These are phyloP conservation scores for Cymbopogon flexuosus DNA, from an alignment of 202 grass and related monocot genomes.

Conservation along the genomic window DNA sequence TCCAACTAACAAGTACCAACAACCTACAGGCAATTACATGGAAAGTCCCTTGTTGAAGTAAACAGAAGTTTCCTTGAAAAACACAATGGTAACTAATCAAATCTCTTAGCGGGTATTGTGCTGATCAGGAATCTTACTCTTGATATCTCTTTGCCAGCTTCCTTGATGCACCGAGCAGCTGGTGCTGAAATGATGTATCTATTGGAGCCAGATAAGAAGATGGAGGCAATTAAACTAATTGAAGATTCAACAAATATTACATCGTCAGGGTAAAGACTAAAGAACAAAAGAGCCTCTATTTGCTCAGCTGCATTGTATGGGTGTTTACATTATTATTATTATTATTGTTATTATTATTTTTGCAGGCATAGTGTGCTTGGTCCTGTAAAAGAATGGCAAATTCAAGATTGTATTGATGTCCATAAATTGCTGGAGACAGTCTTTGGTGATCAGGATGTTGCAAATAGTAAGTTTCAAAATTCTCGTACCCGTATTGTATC, in stretches of 20 bases:
- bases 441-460: conserved; percentile 54
- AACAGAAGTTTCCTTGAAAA: conserved; percentile 76
- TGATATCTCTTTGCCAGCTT: conserved; percentile 46
- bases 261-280: conserved; percentile 66
- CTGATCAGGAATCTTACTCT: background rate
- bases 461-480: conserved; percentile 64
- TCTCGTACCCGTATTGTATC: background rate
- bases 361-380: conserved; percentile 55
- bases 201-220: conserved; percentile 78
- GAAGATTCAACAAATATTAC: conserved; percentile 80
- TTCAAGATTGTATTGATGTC: conserved; percentile 80
- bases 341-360: no score
- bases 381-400: conserved; percentile 59
- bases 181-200: conserved; percentile 92
- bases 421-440: conserved; percentile 74
- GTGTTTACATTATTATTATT: conserved; percentile 35
- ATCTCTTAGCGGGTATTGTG: background rate
- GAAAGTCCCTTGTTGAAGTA: conserved; percentile 82
- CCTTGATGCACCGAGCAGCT: conserved; percentile 78
- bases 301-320: background rate
- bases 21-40: conserved; percentile 83
- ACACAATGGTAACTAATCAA: conserved; percentile 56
- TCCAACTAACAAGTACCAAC: conserved; percentile 36
- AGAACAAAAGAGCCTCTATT: conserved; percentile 25
- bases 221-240: conserved; percentile 82